Evolutionary conservation across 768 basidiomycete genomes (phyloP), one percentile per base, ranked within the genome.

Genomic region (Phanerochaete carnosa): DNA sequence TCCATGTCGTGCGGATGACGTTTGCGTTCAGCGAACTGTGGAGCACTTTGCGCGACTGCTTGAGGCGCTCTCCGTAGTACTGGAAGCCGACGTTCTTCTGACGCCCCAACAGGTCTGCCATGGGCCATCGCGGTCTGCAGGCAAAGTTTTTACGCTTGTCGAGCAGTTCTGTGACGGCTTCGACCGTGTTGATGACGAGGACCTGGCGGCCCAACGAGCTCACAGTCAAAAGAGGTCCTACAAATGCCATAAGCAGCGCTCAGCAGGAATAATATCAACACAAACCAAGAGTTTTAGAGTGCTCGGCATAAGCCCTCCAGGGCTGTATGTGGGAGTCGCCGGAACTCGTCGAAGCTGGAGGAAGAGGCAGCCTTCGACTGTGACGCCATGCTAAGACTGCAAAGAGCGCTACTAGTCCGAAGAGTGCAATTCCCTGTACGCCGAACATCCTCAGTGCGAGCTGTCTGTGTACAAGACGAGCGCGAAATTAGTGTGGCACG

Each of bases 161-260:
- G 35, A 80, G 72, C 0, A 80, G 67, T 0, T 80, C 78, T 15
- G 64, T 68, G 0, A 73, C 76, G 2, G 69, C 71, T 39, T 73
- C 66, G 26, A 67, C 65, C 3, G 71, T 71, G 54, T 77, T 77
- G 45, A 80, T 25, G 12, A 79, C 63, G 26, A 51, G 12, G 4
- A 30, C 50, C 3, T 8, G 50, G 12, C 12, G 25, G 11, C 46
- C n/a, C 13, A 51, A 4, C 8, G 26, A 32, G 3, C 22, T 26
- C 12, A 19, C 26, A 28, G 50, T 51, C 8, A 29, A 8, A 32
- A 51, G 7, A 9, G 50, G 50, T 16, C 50, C 50, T 51, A 26
- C 3, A 11, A 32, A 4, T 28, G 8, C 13, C 3, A 32, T 15
- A 8, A 28, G 3, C 50, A 29, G 11, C 7, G 26, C n/a, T 29